Evolutionary conservation across 768 basidiomycete species (phyloP).

Genomic region (Hortiboletus flavorubellus): DNA sequence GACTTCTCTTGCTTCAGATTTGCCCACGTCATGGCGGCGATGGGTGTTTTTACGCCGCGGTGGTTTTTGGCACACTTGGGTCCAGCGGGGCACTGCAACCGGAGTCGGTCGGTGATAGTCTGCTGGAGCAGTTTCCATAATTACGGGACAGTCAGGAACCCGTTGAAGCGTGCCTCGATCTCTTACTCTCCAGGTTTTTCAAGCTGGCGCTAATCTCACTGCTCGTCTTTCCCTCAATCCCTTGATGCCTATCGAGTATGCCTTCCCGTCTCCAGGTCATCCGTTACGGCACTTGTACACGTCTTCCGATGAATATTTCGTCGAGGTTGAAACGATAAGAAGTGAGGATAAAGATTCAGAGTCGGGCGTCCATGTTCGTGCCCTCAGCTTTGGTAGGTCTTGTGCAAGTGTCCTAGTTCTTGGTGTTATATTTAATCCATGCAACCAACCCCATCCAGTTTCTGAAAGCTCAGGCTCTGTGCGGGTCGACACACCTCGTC

Average conservation of each 20-base stretch:
- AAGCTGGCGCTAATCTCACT: conserved; percentile 5
- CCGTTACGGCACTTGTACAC: conserved; percentile 15
- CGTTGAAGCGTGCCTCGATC: conserved; percentile 2
- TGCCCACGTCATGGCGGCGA: background rate
- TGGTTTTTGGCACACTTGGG: background rate
- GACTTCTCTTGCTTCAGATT: background rate
- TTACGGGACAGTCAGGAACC: conserved; percentile 20
- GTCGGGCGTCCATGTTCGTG: conserved; percentile 6
- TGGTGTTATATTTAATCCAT: background rate
- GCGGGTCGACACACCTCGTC: background rate
- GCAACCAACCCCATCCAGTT: conserved; percentile 8
- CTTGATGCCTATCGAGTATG: conserved; percentile 21
- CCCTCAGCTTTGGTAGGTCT: conserved; percentile 20
- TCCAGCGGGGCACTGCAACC: background rate
- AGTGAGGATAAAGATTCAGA: conserved; percentile 27
- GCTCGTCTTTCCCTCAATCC: background rate
- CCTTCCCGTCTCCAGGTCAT: conserved; percentile 11
- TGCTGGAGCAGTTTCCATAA: conserved; percentile 14
- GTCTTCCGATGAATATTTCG: conserved; percentile 1
- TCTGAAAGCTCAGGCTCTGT: conserved; percentile 17
- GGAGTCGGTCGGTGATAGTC: background rate
- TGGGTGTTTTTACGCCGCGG: background rate
- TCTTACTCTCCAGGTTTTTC: conserved; percentile 12
- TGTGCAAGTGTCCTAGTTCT: background rate
- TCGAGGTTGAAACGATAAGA: conserved; percentile 11